Evolutionary conservation across 768 basidiomycete species (phyloP), one percentile per base, ranked within the genome.

Genomic region (Boletus vinaceobasis): DNA sequence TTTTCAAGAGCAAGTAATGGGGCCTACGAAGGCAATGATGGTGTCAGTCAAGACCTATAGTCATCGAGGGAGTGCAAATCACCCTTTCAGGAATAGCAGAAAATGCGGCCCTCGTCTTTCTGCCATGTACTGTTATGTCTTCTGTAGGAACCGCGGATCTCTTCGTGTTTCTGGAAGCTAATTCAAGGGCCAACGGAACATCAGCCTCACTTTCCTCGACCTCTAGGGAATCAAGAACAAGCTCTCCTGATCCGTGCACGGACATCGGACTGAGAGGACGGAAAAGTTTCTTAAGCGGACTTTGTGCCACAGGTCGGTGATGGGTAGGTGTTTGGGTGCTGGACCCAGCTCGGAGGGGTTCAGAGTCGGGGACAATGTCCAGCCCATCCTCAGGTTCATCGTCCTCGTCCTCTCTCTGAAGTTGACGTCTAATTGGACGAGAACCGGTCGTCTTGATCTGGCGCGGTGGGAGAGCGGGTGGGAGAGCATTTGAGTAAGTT

Each of bases 321-420:
- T 37, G 53, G 32, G 32, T 21, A 32, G 62, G 56, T 14, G 59
- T 52, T 45, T 59, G 38, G 23, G 43, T 14, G n/a, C 57, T 48
- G 9, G 56, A 55, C 43, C 65, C 71, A 21, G 71, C 75, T 29
- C 72, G 73, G 19, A 71, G 65, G 44, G 82, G 79, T 57, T 87
- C 86, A 3, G 86, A 87, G 63, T 87, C 87, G 3, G 86, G 84
- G 15, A 88, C 74, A 48, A 85, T 52, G 32, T 82, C 82, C 60
- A 77, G 73, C 5, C 59, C 48, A 58, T 75, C 76, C 38, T 75
- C 76, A 39, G 37, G 49, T 26, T 60, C 63, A 17, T 58, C 56
- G 15, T 60, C 55, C 10, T 44, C 53, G 4, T 44, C 37, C 26
- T 27, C 51, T 45, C 17, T 23, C 15, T 2, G 50, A 40, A 8